Evolutionary conservation across 495 filamentous ascomycete species (phyloP), one percentile per base, ranked within the genome.

Genomic region (Rhypophila decipiens): DNA sequence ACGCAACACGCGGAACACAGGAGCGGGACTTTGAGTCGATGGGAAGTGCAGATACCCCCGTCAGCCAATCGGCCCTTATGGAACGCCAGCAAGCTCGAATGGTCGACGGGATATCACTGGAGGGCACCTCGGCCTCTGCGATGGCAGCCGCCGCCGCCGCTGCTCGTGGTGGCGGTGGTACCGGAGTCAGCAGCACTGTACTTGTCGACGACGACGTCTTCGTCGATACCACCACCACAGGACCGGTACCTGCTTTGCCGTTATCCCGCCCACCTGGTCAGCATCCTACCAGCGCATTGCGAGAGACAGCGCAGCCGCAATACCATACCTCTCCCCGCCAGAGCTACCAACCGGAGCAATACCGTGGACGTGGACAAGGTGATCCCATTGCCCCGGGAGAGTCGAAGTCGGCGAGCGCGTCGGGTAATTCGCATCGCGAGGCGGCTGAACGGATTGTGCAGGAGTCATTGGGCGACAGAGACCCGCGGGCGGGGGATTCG

Each of bases 381-480:
- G n/a, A n/a, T n/a, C n/a, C n/a, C n/a, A n/a, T n/a, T n/a, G n/a
- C n/a, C n/a, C n/a, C n/a, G n/a, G n/a, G n/a, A n/a, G n/a, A n/a
- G n/a, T n/a, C n/a, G n/a, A n/a, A n/a, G n/a, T n/a, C n/a, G n/a
- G n/a, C n/a, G n/a, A n/a, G n/a, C 1, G 51, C 1, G 38, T 58
- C 61, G 1, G 53, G 13, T 58, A 44, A 22, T 19, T 13, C 3
- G 1, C 45, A 62, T 0, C 64, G 65, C 12, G 71, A 74, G 40
- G 63, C 69, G 5, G 74, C 78, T 0, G 77, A 82, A 64, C 63
- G 75, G 24, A 77, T 80, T 42, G 50, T 83, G 20, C 63, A 72
- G 5, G 75, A 80, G 49, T 61, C 71, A 21, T 57, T 73, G 27
- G 73, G 71, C 42, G 59, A 65, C 8, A 70, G 68, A 27, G 70